phyloP scores from a whole-genome alignment of 1,139 yeast genomes.

The Yamadazyma pseudoaaseri region DNA sequence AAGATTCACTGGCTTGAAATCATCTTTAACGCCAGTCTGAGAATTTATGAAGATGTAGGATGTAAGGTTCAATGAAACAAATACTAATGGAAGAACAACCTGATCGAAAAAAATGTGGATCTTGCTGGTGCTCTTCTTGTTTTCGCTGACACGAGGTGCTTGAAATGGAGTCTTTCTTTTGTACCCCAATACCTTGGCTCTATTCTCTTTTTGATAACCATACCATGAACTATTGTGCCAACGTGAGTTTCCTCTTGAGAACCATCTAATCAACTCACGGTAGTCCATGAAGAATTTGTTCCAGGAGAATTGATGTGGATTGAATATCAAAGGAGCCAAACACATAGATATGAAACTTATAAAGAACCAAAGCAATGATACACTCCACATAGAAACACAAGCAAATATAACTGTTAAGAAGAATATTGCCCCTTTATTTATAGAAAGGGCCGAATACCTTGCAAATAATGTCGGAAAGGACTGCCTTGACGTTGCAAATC shows the following conservation, averaged over 20 bases:
- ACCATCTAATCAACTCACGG: conserved; percentile 63
- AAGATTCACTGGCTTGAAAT: conserved; percentile 16
- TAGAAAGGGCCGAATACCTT: conserved; percentile 60
- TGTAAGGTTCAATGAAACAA: conserved; percentile 40
- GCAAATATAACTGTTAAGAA: conserved; percentile 62
- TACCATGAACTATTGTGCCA: conserved; percentile 61
- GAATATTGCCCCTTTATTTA: conserved; percentile 63
- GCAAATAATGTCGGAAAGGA: conserved; percentile 62
- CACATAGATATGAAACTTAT: conserved; percentile 69
- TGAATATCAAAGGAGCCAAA: conserved; percentile 76
- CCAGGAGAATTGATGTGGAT: conserved; percentile 81
- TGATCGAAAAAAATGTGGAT: conserved; percentile 52
- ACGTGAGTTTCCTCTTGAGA: conserved; percentile 59
- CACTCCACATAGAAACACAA: conserved; percentile 70
- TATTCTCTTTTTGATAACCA: conserved; percentile 45
- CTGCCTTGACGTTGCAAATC: conserved; percentile 72
- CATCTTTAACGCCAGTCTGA: conserved; percentile 58
- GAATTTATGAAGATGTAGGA: conserved; percentile 73
- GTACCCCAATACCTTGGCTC: conserved; percentile 69
- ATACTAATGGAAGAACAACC: conserved; percentile 47
- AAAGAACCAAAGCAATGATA: conserved; percentile 82
- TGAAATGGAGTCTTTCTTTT: conserved; percentile 28
- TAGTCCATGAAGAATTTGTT: conserved; percentile 74
- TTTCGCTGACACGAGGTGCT: conserved; percentile 20
- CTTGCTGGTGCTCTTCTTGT: conserved; percentile 32